These are phyloP conservation scores for Xylaria scruposa DNA, from an alignment of 495 filamentous ascomycete species.

Conservation along the genomic window DNA sequence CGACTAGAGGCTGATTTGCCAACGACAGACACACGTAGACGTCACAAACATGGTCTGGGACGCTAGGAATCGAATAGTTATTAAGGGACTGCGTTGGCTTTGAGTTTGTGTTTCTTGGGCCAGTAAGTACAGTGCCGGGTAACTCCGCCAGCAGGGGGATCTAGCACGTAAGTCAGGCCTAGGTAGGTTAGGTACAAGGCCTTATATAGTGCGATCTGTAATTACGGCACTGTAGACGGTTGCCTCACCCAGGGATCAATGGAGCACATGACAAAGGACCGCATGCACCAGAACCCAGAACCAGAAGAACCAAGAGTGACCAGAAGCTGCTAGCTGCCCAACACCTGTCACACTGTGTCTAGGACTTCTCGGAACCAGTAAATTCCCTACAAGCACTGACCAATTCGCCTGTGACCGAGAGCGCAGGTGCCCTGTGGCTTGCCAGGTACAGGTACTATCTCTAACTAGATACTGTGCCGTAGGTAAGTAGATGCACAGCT, in stretches of 20 bases:
- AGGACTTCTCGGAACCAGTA: background rate
- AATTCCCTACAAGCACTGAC: background rate
- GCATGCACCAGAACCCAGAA: background rate
- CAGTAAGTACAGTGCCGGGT: slow-evolving; percentile 17
- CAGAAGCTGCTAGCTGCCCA: slow-evolving; percentile 14
- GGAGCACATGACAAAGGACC: slow-evolving; percentile 14
- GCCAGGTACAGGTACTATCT: too few species aligned
- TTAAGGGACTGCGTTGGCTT: background rate
- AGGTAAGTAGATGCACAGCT: background rate
- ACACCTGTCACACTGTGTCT: slow-evolving; percentile 6
- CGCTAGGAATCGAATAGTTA: background rate
- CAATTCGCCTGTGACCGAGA: background rate
- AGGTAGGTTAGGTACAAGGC: background rate
- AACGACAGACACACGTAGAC: too few species aligned
- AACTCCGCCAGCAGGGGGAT: slow-evolving; percentile 1
- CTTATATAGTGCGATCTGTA: background rate
- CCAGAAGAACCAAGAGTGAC: background rate
- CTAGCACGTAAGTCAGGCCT: too few species aligned
- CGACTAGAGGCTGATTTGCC: background rate
- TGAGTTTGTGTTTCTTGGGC: background rate
- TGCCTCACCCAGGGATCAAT: slow-evolving; percentile 10
- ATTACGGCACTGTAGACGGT: background rate
- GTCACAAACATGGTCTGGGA: background rate
- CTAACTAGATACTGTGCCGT: background rate
- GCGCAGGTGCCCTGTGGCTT: background rate